A percentile compares a stretch with the other conserved stretches of the same genome.
Evolutionary conservation across 139 green algal species (phyloP).

Genomic region (Closterium sp.): DNA sequence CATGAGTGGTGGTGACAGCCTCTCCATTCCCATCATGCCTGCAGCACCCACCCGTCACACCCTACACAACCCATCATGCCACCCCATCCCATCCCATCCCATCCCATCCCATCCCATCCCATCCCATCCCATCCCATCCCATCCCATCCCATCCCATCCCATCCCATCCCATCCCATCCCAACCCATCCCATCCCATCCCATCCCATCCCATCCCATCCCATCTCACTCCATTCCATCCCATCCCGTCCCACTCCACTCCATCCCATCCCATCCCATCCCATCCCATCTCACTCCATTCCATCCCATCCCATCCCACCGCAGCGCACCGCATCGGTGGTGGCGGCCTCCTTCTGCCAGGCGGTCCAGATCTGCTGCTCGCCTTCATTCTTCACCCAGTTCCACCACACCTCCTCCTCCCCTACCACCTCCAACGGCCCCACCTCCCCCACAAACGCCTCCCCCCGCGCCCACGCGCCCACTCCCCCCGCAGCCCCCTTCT

Average conservation of each 20-base stretch:
- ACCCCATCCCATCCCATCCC: no score
- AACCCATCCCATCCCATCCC: no score
- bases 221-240: neutral
- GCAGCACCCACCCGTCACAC: no score
- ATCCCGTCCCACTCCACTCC: no score
- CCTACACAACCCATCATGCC: no score
- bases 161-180: neutral
- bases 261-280: neutral
- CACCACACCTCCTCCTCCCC: conserved; percentile 11
- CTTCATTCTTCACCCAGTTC: neutral
- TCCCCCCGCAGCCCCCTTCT: neutral
- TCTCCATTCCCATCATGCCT: no score
- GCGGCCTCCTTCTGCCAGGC: conserved; percentile 11
- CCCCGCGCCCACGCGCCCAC: neutral
- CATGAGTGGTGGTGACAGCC: no score
- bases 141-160: no score
- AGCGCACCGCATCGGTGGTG: neutral
- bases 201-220: neutral
- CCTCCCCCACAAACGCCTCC: neutral
- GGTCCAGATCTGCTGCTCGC: neutral
- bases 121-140: no score
- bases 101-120: no score
- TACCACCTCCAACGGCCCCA: neutral
- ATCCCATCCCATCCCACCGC: neutral
- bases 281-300: neutral